A percentile compares a stretch with the other conserved stretches of the same genome.
phyloP scores from a whole-genome alignment of 176 grass and related monocot genomes.

The Aegilops tauschii region DNA sequence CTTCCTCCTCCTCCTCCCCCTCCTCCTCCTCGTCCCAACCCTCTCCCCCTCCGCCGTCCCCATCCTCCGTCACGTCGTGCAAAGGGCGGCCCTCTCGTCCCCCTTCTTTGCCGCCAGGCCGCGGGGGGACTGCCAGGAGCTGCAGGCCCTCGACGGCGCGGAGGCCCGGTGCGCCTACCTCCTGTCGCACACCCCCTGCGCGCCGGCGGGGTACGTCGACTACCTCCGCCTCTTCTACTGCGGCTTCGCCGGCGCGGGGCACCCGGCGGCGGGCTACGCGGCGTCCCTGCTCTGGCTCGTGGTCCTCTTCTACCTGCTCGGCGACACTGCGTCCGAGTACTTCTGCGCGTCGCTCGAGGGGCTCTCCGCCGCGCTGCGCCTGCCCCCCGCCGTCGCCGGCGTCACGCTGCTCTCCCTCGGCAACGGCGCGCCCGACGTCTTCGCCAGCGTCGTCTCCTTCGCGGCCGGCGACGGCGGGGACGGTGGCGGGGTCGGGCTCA shows the following conservation, averaged over 20 bases:
- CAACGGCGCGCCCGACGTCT: slow-evolving; percentile 85
- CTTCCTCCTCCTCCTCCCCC: slow-evolving; percentile 45
- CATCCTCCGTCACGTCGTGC: not conserved
- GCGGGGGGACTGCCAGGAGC: slow-evolving; percentile 39
- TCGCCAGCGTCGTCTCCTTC: slow-evolving; percentile 83
- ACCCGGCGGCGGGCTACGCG: slow-evolving; percentile 32
- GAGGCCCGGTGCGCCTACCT: slow-evolving; percentile 53
- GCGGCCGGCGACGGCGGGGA: slow-evolving; percentile 37
- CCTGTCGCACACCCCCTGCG: slow-evolving; percentile 40
- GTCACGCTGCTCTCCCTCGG: slow-evolving; percentile 88
- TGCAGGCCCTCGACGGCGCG: slow-evolving; percentile 28
- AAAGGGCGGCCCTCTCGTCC: not conserved
- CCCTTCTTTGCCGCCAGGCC: not conserved
- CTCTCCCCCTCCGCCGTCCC: not conserved
- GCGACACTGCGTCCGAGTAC: slow-evolving; percentile 79
- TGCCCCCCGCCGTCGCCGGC: slow-evolving; percentile 76
- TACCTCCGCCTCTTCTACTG: slow-evolving; percentile 89
- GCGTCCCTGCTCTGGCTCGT: slow-evolving; percentile 57
- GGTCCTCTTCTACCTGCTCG: slow-evolving; percentile 82
- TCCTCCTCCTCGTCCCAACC: slow-evolving; percentile 12
- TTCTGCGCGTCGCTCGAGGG: slow-evolving; percentile 82
- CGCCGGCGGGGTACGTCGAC: slow-evolving; percentile 58
- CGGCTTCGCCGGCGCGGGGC: not conserved
- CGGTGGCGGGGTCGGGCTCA: slow-evolving; percentile 49
- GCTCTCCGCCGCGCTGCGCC: slow-evolving; percentile 52